Evolutionary conservation across 352 stramenopile genomes (phyloP), one percentile per base, ranked within the genome.

Genomic region (Elongisporangium anandrum): DNA sequence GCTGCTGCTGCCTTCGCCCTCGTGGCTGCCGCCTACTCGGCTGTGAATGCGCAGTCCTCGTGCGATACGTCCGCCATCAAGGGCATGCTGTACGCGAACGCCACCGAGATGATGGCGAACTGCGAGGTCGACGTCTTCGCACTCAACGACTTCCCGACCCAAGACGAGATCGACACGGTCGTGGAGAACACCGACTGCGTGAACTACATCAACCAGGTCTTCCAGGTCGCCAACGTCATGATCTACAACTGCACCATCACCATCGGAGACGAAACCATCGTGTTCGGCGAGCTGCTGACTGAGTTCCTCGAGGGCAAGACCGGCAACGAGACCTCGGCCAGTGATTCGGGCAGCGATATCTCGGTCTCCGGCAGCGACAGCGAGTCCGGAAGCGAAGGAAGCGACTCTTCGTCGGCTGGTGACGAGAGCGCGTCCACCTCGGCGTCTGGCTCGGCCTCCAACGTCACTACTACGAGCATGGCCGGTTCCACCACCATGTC

Each of bases 161-260:
- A 70, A 41, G 58, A 65, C 7, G 69, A 87, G 64, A 75, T 72
- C 10, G 48, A 80, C 51, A 68, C 58, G 38, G 61, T 90, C 38
- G 70, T 71, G 26, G 69, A 72, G 59, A 76, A 72, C 29, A 72
- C 69, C 47, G 76, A 73, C 56, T 90, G 80, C 66, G 79, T 83
- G 22, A 78, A 85, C 47, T 88, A 79, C 60, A 41, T 87, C 60
- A 90, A 90, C 69, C 80, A 90, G 63, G 69, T 90, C 51, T 87
- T 77, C 65, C 55, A 84, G 55, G 38, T 72, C 50, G 80, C 80
- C 59, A 90, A 90, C 68, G 26, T 54, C 45, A 54, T 70, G 20
- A 87, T 85, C 55, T 45, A 45, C 13, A 68, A 81, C 49, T 90
- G 80, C 57, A 69, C 81, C 21, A 59, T 72, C 53, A 34, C 62